Conservation (phyloP, 192 early-diverging fungal genomes). For the Backusella macrospora region DNA sequence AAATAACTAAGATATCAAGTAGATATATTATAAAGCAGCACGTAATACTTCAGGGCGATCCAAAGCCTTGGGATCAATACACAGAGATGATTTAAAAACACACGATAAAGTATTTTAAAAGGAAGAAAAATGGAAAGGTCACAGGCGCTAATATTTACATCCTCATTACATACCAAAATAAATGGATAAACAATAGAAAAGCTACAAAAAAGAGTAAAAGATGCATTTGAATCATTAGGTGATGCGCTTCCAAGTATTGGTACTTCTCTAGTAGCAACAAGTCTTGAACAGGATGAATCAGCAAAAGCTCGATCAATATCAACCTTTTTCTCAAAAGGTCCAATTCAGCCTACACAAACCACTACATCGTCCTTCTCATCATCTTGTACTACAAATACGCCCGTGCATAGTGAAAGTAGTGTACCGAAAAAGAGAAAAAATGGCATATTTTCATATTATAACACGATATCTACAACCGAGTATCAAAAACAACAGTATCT, state of each 20-base stretch:
- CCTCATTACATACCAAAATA: background rate
- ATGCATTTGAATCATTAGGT: background rate
- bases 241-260: background rate
- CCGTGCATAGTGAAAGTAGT: background rate
- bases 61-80: background rate
- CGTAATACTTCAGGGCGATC: background rate
- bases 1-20: background rate
- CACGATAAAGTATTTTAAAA: background rate
- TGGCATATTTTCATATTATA: background rate
- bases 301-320: slow-evolving; percentile 10
- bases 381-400: background rate
- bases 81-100: slow-evolving; percentile 17
- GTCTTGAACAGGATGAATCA: slow-evolving; percentile 12
- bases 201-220: background rate
- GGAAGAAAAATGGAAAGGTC: background rate
- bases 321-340: background rate
- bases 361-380: background rate
- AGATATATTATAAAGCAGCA: background rate
- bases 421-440: slow-evolving; percentile 1
- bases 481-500: background rate
- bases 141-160: background rate
- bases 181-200: background rate
- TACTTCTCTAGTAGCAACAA: background rate
- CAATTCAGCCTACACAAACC: background rate
- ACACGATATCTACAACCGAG: background rate